These are phyloP conservation scores for Fusarium subtropicale DNA, from an alignment of 2,329 filamentous ascomycete genomes.

Conservation along the genomic window DNA sequence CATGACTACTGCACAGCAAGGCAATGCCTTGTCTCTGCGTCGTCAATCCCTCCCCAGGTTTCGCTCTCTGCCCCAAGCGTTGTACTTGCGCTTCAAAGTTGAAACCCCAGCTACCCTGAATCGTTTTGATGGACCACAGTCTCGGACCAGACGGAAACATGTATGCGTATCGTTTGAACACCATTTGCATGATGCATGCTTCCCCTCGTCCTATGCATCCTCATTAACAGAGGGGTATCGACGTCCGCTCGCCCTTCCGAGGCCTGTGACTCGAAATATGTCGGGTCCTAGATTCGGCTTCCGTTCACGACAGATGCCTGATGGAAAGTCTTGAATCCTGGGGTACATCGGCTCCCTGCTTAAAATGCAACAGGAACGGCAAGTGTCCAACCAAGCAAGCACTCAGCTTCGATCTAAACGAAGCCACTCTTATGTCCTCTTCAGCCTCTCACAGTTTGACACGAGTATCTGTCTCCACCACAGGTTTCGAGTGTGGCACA, in stretches of 20 bases:
- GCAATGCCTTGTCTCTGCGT: slow-evolving; percentile 28
- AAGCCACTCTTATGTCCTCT: slow-evolving; percentile 35
- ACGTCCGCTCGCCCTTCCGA: slow-evolving; percentile 26
- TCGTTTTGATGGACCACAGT: slow-evolving; percentile 29
- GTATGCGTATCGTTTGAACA: slow-evolving; percentile 19
- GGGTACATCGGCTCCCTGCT: slow-evolving; percentile 21
- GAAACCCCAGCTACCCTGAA: slow-evolving; percentile 21
- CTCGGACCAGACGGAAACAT: slow-evolving; percentile 14
- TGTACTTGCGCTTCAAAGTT: not conserved
- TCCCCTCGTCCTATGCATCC: slow-evolving; percentile 20
- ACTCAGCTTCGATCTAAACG: slow-evolving; percentile 22
- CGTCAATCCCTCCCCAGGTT: slow-evolving; percentile 23
- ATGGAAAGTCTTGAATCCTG: slow-evolving; percentile 6
- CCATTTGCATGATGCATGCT: slow-evolving; percentile 8
- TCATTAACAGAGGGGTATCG: slow-evolving; percentile 20
- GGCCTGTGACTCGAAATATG: slow-evolving; percentile 1
- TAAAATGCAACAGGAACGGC: slow-evolving; percentile 6
- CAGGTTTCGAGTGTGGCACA: slow-evolving; percentile 42
- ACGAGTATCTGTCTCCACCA: slow-evolving; percentile 45
- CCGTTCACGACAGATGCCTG: slow-evolving; percentile 15
- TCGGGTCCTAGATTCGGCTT: slow-evolving; percentile 35
- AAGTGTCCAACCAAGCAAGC: slow-evolving; percentile 3
- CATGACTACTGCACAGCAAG: slow-evolving; percentile 3
- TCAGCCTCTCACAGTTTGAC: slow-evolving; percentile 51
- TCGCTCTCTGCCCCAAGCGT: not conserved